A percentile compares a stretch with the other conserved stretches of the same genome.
Evolutionary conservation across 139 green algal genomes (phyloP).

Genomic region (Chlamydomonas schloesseri): DNA sequence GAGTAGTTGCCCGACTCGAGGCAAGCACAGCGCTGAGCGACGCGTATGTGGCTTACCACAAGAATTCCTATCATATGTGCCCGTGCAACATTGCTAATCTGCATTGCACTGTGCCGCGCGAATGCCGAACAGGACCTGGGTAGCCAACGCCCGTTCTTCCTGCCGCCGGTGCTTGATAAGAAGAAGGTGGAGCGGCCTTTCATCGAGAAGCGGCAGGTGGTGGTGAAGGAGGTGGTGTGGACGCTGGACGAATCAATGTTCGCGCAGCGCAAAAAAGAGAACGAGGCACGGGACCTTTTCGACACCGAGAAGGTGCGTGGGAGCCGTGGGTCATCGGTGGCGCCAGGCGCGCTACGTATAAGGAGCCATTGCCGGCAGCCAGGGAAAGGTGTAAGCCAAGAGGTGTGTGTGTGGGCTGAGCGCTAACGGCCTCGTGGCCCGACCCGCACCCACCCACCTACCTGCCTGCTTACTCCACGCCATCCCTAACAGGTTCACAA

Average conservation of each 20-base stretch:
- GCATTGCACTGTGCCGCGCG: no score
- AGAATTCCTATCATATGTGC: no score
- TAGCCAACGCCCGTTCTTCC: conserved; percentile 51
- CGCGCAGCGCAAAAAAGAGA: conserved; percentile 40
- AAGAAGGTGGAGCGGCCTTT: conserved; percentile 13
- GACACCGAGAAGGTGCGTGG: conserved; percentile 52
- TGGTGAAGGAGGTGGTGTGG: not conserved
- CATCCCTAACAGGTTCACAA: not conserved
- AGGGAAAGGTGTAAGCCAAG: no score
- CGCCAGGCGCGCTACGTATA: no score
- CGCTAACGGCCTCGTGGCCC: no score
- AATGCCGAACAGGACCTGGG: conserved; percentile 16
- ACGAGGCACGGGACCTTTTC: conserved; percentile 42
- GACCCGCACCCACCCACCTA: no score
- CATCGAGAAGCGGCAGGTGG: conserved; percentile 3
- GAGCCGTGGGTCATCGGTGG: no score
- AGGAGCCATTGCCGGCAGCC: no score
- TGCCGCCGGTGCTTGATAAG: conserved; percentile 32
- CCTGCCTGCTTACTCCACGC: not conserved
- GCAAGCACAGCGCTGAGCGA: not conserved
- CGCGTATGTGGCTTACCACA: no score
- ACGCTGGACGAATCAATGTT: conserved; percentile 31
- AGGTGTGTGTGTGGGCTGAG: no score
- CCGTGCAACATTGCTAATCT: no score
- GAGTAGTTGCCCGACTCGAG: no score